phyloP scores from a whole-genome alignment of 2,329 filamentous ascomycete genomes.

The Alternaria hordeiaustralica region DNA sequence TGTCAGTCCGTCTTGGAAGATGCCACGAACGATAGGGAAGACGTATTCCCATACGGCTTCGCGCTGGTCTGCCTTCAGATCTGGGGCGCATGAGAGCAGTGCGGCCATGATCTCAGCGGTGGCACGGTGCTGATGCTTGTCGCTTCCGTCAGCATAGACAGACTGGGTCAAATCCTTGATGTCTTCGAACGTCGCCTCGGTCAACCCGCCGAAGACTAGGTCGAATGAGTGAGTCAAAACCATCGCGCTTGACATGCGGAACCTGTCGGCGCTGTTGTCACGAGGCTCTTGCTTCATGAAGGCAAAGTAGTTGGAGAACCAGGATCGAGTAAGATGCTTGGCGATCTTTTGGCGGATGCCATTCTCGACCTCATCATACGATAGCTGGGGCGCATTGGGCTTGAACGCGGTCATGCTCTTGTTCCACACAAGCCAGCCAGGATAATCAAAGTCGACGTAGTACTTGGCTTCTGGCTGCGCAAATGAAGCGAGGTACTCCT shows the following conservation, averaged over 20 bases:
- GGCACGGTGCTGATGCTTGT: slow-evolving; percentile 97
- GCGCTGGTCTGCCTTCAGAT: slow-evolving; percentile 76
- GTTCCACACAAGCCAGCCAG: slow-evolving; percentile 96
- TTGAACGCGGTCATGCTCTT: slow-evolving; percentile 83
- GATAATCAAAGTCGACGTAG: slow-evolving; percentile 89
- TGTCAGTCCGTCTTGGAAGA: slow-evolving; percentile 90
- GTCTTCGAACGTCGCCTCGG: slow-evolving; percentile 81
- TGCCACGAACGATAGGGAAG: slow-evolving; percentile 82
- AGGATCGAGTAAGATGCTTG: slow-evolving; percentile 76
- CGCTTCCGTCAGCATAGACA: slow-evolving; percentile 89
- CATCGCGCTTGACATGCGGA: slow-evolving; percentile 86
- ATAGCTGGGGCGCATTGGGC: slow-evolving; percentile 71
- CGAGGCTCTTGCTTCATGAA: slow-evolving; percentile 97
- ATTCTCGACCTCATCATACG: slow-evolving; percentile 83
- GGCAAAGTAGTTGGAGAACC: slow-evolving; percentile 86
- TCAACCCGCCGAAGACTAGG: slow-evolving; percentile 80
- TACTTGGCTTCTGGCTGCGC: slow-evolving; percentile 80
- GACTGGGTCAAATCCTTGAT: slow-evolving; percentile 79
- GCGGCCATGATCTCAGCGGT: slow-evolving; percentile 93
- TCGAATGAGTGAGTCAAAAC: slow-evolving; percentile 90
- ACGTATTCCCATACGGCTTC: slow-evolving; percentile 86
- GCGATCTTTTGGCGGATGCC: slow-evolving; percentile 80
- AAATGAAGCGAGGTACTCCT: slow-evolving; percentile 79
- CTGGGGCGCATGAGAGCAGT: slow-evolving; percentile 78
- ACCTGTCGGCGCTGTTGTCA: slow-evolving; percentile 80